A percentile compares a stretch with the other conserved stretches of the same genome.
phyloP scores from a whole-genome alignment of 1,284 basidiomycete genomes.

The Boletellus deceptivus region DNA sequence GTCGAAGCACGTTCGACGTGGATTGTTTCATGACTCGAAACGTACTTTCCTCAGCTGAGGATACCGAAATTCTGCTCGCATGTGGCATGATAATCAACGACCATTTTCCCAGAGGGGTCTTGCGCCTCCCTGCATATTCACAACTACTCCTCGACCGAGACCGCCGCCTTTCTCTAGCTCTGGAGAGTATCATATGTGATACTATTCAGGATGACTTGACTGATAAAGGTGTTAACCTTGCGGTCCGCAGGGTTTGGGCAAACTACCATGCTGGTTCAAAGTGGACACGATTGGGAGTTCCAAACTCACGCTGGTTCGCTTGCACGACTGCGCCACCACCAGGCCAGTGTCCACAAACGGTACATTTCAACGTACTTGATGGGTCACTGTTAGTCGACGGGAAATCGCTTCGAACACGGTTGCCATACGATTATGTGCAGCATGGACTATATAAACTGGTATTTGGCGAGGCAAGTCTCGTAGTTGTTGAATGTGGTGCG shows the following conservation, averaged over 20 bases:
- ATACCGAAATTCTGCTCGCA: slow-evolving; percentile 34
- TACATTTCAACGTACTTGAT: neutral
- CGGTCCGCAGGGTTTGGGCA: neutral
- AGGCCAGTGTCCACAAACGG: neutral
- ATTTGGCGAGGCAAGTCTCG: neutral
- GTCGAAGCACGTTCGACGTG: slow-evolving; percentile 42
- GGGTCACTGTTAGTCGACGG: neutral
- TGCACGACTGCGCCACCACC: neutral
- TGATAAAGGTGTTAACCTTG: neutral
- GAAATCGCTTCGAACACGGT: neutral
- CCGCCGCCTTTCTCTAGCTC: slow-evolving; percentile 11
- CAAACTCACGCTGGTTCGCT: neutral
- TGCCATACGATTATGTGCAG: neutral
- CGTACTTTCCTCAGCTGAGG: slow-evolving; percentile 24
- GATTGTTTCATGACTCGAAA: slow-evolving; percentile 16
- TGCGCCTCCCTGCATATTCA: neutral
- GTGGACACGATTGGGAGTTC: neutral
- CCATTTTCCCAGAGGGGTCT: neutral
- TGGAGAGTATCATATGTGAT: neutral
- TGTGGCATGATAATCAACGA: slow-evolving; percentile 32
- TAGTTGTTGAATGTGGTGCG: neutral
- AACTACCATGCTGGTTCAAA: neutral
- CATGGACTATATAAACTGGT: neutral
- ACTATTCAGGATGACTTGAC: neutral
- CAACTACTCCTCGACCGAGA: neutral